Base-by-base conservation (phyloP, 2,329 filamentous ascomycete species). In the Penicillium hesseltinei region DNA sequence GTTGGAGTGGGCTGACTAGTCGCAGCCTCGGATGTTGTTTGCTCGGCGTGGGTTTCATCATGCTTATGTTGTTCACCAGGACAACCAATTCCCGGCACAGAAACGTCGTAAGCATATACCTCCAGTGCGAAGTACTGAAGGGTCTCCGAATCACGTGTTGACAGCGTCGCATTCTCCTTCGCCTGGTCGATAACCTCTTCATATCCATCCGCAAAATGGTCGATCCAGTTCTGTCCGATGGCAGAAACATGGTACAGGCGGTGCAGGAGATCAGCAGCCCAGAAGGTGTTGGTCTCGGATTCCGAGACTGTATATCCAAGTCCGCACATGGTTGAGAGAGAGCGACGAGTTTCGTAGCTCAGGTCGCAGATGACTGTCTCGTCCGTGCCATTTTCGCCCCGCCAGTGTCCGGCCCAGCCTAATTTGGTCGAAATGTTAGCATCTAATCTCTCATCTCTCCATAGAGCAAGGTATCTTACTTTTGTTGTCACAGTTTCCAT, bases 281-380 rank as follows among this genome's bases (percentile, higher is more conserved):
- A 90, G 78, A 82, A 89, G 39, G 81, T 80, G 70, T 86, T 86
- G 17, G 83, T 80, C 27, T 79, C 73, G 5, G 78, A 80, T 13
- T 74, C 73, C 6, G 84, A 78, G 8, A 90, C 82, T 8, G 80
- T 84, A 73, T 88, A 89, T 50, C 87, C 87, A 19, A 81, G 75
- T 27, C 78, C 80, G 71, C 88, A 90, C 66, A 89, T 77, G 31
- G 80, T 79, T 50, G 81, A 77, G 8, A 90, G 80, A 21, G 79
- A 80, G 36, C 79, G 81, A 48, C 87, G 84, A 46, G 78, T 79
- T 38, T 75, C 67, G 71, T 84, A 90, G 2, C 85, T 88, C 2
- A 83, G 76, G 5, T 81, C 79, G 73, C 87, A 90, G 71, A 90
- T 89, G 62, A 89, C 87, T 2, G 87, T 90, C 72, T 90, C 86